Evolutionary conservation across 2,329 filamentous ascomycete genomes (phyloP).

Genomic region (Fusarium floridanum): DNA sequence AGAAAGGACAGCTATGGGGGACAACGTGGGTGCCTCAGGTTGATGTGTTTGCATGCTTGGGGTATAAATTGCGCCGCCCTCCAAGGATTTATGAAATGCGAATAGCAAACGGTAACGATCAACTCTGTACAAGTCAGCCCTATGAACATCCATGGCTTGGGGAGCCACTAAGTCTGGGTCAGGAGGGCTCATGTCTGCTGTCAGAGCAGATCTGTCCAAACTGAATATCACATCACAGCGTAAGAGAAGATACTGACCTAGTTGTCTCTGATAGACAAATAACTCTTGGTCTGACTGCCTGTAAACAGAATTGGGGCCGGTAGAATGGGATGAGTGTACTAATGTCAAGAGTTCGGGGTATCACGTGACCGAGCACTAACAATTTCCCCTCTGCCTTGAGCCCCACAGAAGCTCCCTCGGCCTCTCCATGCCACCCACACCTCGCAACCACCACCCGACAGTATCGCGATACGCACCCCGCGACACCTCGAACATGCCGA

Average conservation of each 20-base stretch:
- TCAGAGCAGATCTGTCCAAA: neutral
- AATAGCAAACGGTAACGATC: neutral
- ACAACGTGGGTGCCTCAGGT: neutral
- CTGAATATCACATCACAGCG: neutral
- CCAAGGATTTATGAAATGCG: neutral
- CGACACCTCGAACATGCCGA: conserved; percentile 30
- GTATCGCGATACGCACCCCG: neutral
- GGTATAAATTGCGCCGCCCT: neutral
- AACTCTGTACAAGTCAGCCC: neutral
- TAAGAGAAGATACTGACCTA: neutral
- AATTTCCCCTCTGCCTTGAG: conserved; percentile 2
- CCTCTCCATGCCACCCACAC: conserved; percentile 9
- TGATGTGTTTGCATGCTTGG: too few relatives aligned
- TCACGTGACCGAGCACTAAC: conserved; percentile 1
- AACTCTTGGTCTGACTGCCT: neutral
- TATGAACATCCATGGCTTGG: neutral
- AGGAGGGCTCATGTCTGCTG: neutral
- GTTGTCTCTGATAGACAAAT: neutral
- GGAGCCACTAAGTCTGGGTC: neutral
- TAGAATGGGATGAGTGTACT: neutral
- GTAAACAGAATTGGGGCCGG: neutral
- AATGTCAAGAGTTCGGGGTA: neutral
- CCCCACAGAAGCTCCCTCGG: conserved; percentile 37
- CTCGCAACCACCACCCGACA: conserved; percentile 5
- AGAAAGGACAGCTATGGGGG: neutral